These are phyloP conservation scores for Haematococcus sp. DNA, from an alignment of 139 green algal genomes.

Conservation along the genomic window DNA sequence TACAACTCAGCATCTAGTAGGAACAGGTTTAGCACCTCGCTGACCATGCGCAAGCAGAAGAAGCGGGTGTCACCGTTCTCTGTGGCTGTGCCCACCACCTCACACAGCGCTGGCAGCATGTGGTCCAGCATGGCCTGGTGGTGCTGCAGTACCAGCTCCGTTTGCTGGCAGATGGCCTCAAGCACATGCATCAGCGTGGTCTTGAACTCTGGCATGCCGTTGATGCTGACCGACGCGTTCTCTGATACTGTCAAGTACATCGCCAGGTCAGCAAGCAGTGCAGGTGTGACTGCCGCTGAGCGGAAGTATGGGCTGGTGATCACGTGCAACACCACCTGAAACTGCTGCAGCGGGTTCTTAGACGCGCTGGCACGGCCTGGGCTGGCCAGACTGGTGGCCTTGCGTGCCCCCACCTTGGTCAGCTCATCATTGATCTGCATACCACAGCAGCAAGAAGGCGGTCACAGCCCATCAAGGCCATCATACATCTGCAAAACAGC, in stretches of 20 bases:
- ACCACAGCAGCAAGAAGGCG: no score
- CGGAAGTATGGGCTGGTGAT: conserved; percentile 59
- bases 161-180: conserved; percentile 67
- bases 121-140: conserved; percentile 40
- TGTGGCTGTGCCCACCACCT: conserved; percentile 34
- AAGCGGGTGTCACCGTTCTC: conserved; percentile 74
- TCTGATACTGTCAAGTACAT: conserved; percentile 36
- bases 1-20: conserved; percentile 48
- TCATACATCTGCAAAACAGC: no score
- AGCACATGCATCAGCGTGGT: conserved; percentile 64
- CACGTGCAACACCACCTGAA: conserved; percentile 63
- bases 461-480: no score
- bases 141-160: conserved; percentile 61
- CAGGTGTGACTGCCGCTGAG: conserved; percentile 33
- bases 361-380: background rate
- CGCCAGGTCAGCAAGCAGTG: conserved; percentile 54
- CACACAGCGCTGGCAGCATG: conserved; percentile 75
- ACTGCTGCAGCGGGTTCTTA: conserved; percentile 37
- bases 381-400: background rate
- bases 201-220: conserved; percentile 54
- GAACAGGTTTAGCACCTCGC: conserved; percentile 60
- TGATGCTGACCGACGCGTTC: conserved; percentile 10
- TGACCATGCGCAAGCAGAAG: conserved; percentile 84
- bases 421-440: conserved; percentile 37
- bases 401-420: conserved; percentile 3